These are phyloP conservation scores for Lindgomyces ingoldianus DNA, from an alignment of 495 filamentous ascomycete genomes.

Conservation along the genomic window DNA sequence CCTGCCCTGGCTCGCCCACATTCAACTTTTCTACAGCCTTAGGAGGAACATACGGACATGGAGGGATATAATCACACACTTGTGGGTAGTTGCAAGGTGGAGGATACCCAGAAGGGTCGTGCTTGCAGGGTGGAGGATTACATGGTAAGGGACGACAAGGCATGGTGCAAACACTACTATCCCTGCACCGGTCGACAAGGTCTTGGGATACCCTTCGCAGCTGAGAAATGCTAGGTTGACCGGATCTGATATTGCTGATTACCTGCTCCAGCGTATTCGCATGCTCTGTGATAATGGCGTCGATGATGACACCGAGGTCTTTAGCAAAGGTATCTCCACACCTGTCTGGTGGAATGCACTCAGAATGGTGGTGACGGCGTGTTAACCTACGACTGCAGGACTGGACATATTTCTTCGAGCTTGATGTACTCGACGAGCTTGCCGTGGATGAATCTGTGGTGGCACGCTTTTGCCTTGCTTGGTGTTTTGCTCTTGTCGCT, in stretches of 20 bases:
- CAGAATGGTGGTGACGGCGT: slow-evolving; percentile 22
- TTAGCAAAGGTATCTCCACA: slow-evolving; percentile 33
- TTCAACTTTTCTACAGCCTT: slow-evolving; percentile 34
- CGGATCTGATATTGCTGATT: slow-evolving; percentile 32
- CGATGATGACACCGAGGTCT: slow-evolving; percentile 34
- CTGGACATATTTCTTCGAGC: background rate
- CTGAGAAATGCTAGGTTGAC: slow-evolving; percentile 20
- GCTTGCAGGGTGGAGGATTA: background rate
- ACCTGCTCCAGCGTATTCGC: slow-evolving; percentile 33
- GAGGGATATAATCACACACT: background rate
- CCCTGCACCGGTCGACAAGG: slow-evolving; percentile 16
- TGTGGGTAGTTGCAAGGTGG: slow-evolving; percentile 3
- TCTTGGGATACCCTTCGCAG: slow-evolving; percentile 37
- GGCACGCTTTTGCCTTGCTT: background rate
- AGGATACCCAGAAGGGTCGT: background rate
- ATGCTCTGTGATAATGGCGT: slow-evolving; percentile 38
- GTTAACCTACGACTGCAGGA: background rate
- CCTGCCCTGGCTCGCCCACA: slow-evolving; percentile 22
- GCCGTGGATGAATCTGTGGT: slow-evolving; percentile 16
- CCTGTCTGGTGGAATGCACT: slow-evolving; percentile 19
- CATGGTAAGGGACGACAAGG: background rate
- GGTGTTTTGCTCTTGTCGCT: background rate
- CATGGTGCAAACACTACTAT: background rate
- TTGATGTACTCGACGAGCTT: slow-evolving; percentile 12
- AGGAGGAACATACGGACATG: slow-evolving; percentile 20